phyloP scores from a whole-genome alignment of 1,139 yeast species.

The Geotrichum europaeum region DNA sequence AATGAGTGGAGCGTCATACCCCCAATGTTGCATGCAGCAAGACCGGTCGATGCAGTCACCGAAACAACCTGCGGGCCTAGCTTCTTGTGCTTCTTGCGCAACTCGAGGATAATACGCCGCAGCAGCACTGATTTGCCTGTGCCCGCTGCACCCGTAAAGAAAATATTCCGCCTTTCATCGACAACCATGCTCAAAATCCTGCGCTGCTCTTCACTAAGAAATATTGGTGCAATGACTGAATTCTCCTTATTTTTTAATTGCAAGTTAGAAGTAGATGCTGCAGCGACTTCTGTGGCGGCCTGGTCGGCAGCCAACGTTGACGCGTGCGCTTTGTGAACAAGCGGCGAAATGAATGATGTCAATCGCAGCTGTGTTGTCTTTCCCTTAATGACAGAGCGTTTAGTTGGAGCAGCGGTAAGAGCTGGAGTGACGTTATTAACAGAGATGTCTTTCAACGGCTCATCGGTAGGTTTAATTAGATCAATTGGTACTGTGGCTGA shows the following conservation, averaged over 20 bases:
- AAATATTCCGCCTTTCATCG: slow-evolving; percentile 50
- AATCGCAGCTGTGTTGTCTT: slow-evolving; percentile 8
- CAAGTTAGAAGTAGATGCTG: neutral
- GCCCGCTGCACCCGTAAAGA: slow-evolving; percentile 95
- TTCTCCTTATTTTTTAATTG: neutral
- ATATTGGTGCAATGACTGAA: slow-evolving; percentile 17
- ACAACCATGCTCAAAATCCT: slow-evolving; percentile 59
- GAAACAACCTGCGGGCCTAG: slow-evolving; percentile 47
- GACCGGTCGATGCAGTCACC: slow-evolving; percentile 87
- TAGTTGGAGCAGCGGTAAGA: neutral
- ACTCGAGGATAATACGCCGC: slow-evolving; percentile 57
- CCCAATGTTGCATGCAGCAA: slow-evolving; percentile 89
- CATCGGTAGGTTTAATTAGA: neutral
- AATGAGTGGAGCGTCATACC: slow-evolving; percentile 82
- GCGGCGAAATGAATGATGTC: slow-evolving; percentile 13
- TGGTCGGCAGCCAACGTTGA: slow-evolving; percentile 11
- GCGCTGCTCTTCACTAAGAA: slow-evolving; percentile 63
- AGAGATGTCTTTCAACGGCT: neutral
- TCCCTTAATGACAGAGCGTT: neutral
- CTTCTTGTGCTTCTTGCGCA: slow-evolving; percentile 39
- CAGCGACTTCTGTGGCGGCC: neutral
- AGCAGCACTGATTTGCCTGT: slow-evolving; percentile 86
- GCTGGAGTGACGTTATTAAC: neutral
- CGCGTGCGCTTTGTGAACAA: slow-evolving; percentile 11
- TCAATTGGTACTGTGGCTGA: neutral